Conservation (phyloP, 2,329 filamentous ascomycete genomes). For the Apiospora sp. region DNA sequence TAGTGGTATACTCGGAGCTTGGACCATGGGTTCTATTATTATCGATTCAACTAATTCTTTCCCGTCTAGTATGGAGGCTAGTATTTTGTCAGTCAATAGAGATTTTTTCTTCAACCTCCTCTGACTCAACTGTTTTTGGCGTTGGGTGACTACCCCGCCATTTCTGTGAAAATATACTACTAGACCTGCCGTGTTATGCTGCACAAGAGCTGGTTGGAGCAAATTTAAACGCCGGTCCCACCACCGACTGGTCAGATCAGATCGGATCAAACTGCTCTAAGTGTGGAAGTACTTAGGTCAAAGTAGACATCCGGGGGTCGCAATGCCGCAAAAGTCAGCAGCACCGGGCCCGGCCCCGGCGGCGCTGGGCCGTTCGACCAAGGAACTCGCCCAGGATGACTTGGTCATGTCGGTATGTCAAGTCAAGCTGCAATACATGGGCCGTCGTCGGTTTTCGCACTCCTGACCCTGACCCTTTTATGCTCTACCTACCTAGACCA, state of each 20-base stretch:
- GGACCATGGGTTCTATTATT: slow-evolving; percentile 7
- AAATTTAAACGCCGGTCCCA: neutral
- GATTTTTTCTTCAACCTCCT: neutral
- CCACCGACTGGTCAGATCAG: neutral
- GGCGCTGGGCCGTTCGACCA: slow-evolving; percentile 33
- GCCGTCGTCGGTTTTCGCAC: neutral
- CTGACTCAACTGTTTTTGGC: neutral
- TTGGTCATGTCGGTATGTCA: slow-evolving; percentile 60
- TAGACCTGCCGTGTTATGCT: neutral
- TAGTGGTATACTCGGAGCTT: neutral
- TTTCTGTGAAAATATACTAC: neutral
- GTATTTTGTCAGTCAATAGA: neutral
- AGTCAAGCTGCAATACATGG: neutral
- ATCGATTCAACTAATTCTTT: neutral
- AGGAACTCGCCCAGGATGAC: slow-evolving; percentile 51
- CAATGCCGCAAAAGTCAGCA: neutral
- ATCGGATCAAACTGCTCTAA: neutral
- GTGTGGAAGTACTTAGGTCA: neutral
- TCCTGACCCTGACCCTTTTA: neutral
- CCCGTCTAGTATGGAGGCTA: neutral
- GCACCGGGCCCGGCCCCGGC: neutral
- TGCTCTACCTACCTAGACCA: slow-evolving; percentile 64
- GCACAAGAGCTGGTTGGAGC: slow-evolving; percentile 4
- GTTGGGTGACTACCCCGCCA: neutral
- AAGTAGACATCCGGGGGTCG: neutral